A percentile compares a stretch with the other conserved stretches of the same genome.
phyloP scores from a whole-genome alignment of 371 early-diverging fungal species.

The Apophysomyces trapeziformis region DNA sequence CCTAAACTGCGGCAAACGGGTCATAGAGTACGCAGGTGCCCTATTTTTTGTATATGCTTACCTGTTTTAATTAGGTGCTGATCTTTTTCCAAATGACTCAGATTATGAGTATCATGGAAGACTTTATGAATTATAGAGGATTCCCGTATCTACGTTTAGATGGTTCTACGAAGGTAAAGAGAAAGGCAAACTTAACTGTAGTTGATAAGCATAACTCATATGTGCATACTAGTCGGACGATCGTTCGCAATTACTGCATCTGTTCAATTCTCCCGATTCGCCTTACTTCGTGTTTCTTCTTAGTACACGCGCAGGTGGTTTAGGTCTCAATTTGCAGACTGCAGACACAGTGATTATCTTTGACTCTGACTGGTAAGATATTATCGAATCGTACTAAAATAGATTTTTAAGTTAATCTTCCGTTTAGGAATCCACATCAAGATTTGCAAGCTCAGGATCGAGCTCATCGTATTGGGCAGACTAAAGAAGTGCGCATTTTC shows the following conservation, averaged over 20 bases:
- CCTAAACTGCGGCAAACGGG: conserved; percentile 87
- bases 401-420: too few relatives aligned
- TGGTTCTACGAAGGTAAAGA: conserved; percentile 85
- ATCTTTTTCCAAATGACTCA: conserved; percentile 99
- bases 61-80: conserved; percentile 56
- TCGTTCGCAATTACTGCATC: conserved; percentile 81
- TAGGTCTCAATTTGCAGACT: conserved; percentile 98
- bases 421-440: conserved; percentile 90
- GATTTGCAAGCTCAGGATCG: conserved; percentile 99
- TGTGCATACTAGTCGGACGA: conserved; percentile 66
- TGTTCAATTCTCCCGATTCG: conserved; percentile 85
- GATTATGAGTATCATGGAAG: conserved; percentile 97
- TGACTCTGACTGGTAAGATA: conserved; percentile 95
- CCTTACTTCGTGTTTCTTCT: conserved; percentile 94
- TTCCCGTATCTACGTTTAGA: conserved; percentile 92
- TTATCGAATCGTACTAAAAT: neutral
- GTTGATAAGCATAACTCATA: neutral
- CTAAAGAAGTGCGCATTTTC: conserved; percentile 98
- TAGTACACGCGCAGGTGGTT: conserved; percentile 99
- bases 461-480: conserved; percentile 99
- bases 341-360: conserved; percentile 99
- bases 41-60: neutral
- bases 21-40: conserved; percentile 71
- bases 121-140: conserved; percentile 84
- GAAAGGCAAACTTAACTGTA: neutral